Percentiles rank a stretch among this genome's conserved stretches.
Evolutionary conservation across 495 filamentous ascomycete species (phyloP).

Genomic region (Hypoxylon cercidicola): DNA sequence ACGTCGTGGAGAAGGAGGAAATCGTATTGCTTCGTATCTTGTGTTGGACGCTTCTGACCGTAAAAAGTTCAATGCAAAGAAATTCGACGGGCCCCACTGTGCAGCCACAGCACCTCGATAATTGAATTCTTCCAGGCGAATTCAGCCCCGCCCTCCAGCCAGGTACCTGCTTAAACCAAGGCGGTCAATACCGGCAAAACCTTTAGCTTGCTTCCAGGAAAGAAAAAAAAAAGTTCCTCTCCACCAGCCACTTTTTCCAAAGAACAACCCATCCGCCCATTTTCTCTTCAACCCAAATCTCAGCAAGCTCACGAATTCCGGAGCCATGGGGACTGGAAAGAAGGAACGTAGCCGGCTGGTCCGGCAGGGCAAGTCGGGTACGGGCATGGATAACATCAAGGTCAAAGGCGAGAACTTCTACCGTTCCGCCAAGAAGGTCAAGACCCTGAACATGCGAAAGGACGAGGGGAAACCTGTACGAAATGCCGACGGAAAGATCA

Average conservation of each 20-base stretch:
- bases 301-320: constrained; percentile 37
- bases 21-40: constrained; percentile 3
- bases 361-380: constrained; percentile 79
- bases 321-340: constrained; percentile 90
- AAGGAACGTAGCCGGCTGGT: constrained; percentile 85
- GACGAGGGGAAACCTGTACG: constrained; percentile 73
- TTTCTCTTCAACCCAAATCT: constrained; percentile 24
- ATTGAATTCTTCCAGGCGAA: neutral
- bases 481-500: constrained; percentile 78
- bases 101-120: neutral
- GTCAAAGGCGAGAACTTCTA: constrained; percentile 98
- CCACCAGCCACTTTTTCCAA: constrained; percentile 35
- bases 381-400: constrained; percentile 91
- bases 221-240: constrained; percentile 40
- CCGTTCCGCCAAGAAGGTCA: constrained; percentile 86
- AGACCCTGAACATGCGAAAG: constrained; percentile 86
- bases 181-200: constrained; percentile 35
- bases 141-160: neutral
- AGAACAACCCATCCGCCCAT: constrained; percentile 24
- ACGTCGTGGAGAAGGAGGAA: constrained; percentile 12
- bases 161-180: too few relatives aligned
- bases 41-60: neutral
- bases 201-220: constrained; percentile 9
- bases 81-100: constrained; percentile 19
- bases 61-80: constrained; percentile 27